phyloP scores from a whole-genome alignment of 257 asterid species.

The Scutellaria barbata region DNA sequence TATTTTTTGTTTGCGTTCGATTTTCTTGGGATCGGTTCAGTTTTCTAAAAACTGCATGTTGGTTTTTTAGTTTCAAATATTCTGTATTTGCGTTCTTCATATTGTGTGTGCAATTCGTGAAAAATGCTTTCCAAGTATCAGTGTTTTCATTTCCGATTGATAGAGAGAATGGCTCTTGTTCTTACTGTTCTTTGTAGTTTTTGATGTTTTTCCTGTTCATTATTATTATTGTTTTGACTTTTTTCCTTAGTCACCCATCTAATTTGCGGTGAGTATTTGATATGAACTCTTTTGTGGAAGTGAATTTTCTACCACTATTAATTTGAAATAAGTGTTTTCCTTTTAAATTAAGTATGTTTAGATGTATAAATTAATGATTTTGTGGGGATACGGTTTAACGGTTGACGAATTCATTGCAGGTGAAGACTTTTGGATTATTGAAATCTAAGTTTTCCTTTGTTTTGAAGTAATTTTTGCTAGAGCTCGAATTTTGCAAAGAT shows the following conservation, averaged over 20 bases:
- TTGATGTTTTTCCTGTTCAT: neutral
- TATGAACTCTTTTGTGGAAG: neutral
- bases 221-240: neutral
- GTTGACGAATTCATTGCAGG: slow-evolving; percentile 36
- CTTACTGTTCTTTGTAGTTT: neutral
- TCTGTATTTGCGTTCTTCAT: slow-evolving; percentile 20
- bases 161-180: slow-evolving; percentile 6
- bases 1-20: neutral
- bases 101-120: neutral
- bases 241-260: neutral
- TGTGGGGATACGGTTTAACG: neutral
- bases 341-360: slow-evolving; percentile 10
- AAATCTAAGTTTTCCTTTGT: slow-evolving; percentile 1
- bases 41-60: slow-evolving; percentile 40
- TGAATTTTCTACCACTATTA: neutral
- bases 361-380: neutral
- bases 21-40: slow-evolving; percentile 39
- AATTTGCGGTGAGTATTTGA: slow-evolving; percentile 13
- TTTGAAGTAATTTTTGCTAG: slow-evolving; percentile 6
- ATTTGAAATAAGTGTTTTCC: neutral
- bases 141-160: slow-evolving; percentile 12
- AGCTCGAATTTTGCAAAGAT: slow-evolving; percentile 24
- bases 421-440: slow-evolving; percentile 30
- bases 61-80: slow-evolving; percentile 16
- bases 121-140: neutral